Conservation (phyloP, 78 protist species). For the Monosiga brevicollis region DNA sequence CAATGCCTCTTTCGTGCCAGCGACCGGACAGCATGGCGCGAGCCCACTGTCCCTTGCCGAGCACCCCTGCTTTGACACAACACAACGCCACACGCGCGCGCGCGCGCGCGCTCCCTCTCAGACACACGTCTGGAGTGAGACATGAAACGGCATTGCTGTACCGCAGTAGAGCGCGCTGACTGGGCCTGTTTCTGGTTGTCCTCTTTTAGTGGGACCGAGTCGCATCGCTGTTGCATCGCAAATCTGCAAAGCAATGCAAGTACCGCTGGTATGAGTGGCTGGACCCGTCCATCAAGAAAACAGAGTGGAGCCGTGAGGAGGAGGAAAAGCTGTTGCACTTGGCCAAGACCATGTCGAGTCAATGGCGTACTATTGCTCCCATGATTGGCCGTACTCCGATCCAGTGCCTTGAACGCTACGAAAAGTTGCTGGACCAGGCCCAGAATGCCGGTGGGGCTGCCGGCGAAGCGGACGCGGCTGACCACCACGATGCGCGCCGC, state of each 20-base stretch:
- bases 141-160: too few relatives aligned
- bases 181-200: too few relatives aligned
- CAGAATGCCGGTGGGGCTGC: constrained; percentile 16
- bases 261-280: constrained; percentile 97
- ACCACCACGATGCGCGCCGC: constrained; percentile 83
- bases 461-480: constrained; percentile 53
- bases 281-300: constrained; percentile 97
- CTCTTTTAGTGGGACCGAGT: constrained; percentile 73
- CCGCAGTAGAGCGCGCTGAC: too few relatives aligned
- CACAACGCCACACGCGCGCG: neutral
- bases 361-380: constrained; percentile 98
- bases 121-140: too few relatives aligned
- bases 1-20: too few relatives aligned
- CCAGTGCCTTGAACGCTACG: constrained; percentile 96
- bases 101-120: neutral
- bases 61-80: too few relatives aligned
- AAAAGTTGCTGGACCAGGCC: constrained; percentile 65
- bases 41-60: too few relatives aligned
- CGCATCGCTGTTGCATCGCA: constrained; percentile 88
- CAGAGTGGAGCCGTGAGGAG: constrained; percentile 98
- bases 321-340: constrained; percentile 97
- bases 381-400: constrained; percentile 95
- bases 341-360: constrained; percentile 89
- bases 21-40: too few relatives aligned
- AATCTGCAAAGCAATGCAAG: constrained; percentile 97